These are phyloP conservation scores for Carallia brachiata DNA, from an alignment of 345 rosid genomes.

Conservation along the genomic window DNA sequence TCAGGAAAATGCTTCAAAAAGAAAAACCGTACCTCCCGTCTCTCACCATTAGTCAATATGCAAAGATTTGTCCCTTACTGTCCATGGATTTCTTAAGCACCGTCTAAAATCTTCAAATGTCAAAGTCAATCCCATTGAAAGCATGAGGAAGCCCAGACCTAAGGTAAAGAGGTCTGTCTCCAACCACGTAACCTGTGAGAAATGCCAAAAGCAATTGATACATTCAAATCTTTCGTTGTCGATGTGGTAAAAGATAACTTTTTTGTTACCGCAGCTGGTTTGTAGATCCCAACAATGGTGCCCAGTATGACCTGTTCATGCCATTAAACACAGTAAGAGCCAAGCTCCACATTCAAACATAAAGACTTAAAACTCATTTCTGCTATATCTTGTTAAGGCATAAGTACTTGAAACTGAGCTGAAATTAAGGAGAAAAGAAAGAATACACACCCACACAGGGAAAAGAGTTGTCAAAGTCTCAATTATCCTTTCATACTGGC, in stretches of 20 bases:
- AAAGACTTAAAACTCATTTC: too few species aligned
- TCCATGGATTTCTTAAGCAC: slow-evolving; percentile 96
- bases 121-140: slow-evolving; percentile 95
- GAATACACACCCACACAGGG: slow-evolving; percentile 76
- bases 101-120: slow-evolving; percentile 89
- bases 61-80: slow-evolving; percentile 50
- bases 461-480: slow-evolving; percentile 89
- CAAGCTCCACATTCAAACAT: too few species aligned
- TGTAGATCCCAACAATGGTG: slow-evolving; percentile 85
- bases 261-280: slow-evolving; percentile 72
- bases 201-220: slow-evolving; percentile 4
- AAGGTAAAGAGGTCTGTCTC: slow-evolving; percentile 88
- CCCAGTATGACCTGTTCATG: slow-evolving; percentile 73
- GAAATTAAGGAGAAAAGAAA: neutral
- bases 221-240: neutral
- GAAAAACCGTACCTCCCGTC: neutral
- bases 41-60: neutral
- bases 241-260: slow-evolving; percentile 2
- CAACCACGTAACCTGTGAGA: slow-evolving; percentile 84
- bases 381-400: too few species aligned
- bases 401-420: too few species aligned
- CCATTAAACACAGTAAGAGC: neutral
- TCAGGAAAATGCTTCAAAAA: neutral
- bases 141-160: slow-evolving; percentile 96
- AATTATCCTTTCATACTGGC: slow-evolving; percentile 72